phyloP scores from a whole-genome alignment of 441 rosid species.

The Melastoma candidum region DNA sequence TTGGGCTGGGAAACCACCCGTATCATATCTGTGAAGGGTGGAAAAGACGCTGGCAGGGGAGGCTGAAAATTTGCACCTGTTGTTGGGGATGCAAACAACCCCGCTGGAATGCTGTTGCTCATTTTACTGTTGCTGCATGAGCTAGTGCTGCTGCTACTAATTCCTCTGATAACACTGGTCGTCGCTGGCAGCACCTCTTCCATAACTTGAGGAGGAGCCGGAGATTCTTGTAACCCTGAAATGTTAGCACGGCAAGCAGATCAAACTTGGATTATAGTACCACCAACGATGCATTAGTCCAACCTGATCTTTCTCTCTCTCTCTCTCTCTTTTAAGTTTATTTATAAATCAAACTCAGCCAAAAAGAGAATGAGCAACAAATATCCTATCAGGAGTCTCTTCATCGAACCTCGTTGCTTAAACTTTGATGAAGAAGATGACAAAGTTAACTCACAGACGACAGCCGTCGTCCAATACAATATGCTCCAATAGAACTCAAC shows the following conservation, averaged over 20 bases:
- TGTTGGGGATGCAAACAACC: conserved; percentile 68
- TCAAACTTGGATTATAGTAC: too few relatives aligned
- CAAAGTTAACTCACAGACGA: too few relatives aligned
- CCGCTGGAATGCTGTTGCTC: conserved; percentile 42
- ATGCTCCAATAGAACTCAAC: too few relatives aligned
- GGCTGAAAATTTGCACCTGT: conserved; percentile 45
- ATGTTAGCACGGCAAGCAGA: conserved; percentile 3
- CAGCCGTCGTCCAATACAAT: too few relatives aligned
- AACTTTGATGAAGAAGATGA: too few relatives aligned
- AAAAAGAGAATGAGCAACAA: too few relatives aligned
- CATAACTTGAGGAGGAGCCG: conserved; percentile 12
- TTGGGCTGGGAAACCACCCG: conserved; percentile 36
- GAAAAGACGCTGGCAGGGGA: conserved; percentile 24
- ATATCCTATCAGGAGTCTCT: too few relatives aligned
- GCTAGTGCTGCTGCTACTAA: conserved; percentile 36
- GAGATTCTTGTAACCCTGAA: conserved; percentile 44
- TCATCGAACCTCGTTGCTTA: too few relatives aligned
- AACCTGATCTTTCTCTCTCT: too few relatives aligned
- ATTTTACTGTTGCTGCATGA: conserved; percentile 40
- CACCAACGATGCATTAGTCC: too few relatives aligned
- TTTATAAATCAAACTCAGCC: too few relatives aligned
- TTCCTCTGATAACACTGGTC: conserved; percentile 30
- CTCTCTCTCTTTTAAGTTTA: too few relatives aligned
- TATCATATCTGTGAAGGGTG: conserved; percentile 33
- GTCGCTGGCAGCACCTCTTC: conserved; percentile 34